Evolutionary conservation across 1,284 basidiomycete species (phyloP).

Genomic region (Calocybe gambosa): DNA sequence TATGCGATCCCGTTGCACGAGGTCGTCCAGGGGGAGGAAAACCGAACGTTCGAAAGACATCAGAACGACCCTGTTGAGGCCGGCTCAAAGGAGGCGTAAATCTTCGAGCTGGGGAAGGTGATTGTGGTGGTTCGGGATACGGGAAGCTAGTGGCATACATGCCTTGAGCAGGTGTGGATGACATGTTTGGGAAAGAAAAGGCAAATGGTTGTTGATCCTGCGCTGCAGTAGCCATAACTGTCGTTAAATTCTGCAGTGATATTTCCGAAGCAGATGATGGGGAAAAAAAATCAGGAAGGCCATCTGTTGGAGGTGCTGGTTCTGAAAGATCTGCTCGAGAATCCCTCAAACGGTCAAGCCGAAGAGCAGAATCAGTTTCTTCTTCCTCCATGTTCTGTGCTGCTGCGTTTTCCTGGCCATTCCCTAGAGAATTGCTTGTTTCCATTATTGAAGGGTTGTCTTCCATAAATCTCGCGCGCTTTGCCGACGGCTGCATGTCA

Average conservation of each 20-base stretch:
- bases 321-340: constrained; percentile 27
- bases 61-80: constrained; percentile 27
- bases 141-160: constrained; percentile 47
- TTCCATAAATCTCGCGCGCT: constrained; percentile 34
- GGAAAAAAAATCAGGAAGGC: constrained; percentile 46
- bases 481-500: constrained; percentile 41
- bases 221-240: constrained; percentile 39
- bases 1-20: constrained; percentile 22
- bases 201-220: constrained; percentile 51
- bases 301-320: constrained; percentile 41
- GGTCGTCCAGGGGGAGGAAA: constrained; percentile 33
- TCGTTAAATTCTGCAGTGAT: constrained; percentile 18
- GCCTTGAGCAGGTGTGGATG: constrained; percentile 44
- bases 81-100: constrained; percentile 21
- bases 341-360: constrained; percentile 36
- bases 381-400: constrained; percentile 3
- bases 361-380: constrained; percentile 26
- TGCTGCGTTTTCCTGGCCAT: background rate
- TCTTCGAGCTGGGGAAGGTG: constrained; percentile 53
- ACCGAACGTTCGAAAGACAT: constrained; percentile 39
- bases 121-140: constrained; percentile 61
- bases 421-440: background rate
- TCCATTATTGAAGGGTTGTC: constrained; percentile 7
- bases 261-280: constrained; percentile 25
- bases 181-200: constrained; percentile 47